Evolutionary conservation across 2,329 filamentous ascomycete species (phyloP).

Genomic region (Camptophora hylomeconis): DNA sequence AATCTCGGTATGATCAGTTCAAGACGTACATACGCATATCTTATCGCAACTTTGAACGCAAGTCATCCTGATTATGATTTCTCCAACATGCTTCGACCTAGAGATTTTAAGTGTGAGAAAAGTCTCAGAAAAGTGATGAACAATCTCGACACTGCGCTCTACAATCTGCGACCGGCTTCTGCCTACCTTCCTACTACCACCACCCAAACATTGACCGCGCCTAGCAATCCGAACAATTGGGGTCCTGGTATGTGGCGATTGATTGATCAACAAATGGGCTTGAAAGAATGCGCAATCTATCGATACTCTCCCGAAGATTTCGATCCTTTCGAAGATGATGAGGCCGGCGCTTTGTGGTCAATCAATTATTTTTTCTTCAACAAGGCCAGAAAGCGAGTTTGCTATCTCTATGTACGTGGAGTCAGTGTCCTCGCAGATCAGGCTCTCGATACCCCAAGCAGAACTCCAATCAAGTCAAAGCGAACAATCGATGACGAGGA

Average conservation of each 20-base stretch:
- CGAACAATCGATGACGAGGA: conserved; percentile 33
- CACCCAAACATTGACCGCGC: conserved; percentile 24
- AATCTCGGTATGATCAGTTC: conserved; percentile 77
- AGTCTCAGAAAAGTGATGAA: conserved; percentile 72
- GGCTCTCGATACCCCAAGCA: conserved; percentile 42
- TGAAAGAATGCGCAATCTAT: conserved; percentile 80
- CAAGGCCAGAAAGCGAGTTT: conserved; percentile 78
- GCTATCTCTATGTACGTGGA: conserved; percentile 86
- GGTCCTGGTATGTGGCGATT: conserved; percentile 82
- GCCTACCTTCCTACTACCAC: conserved; percentile 17
- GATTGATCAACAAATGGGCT: conserved; percentile 87
- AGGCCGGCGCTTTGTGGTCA: conserved; percentile 89
- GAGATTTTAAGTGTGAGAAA: conserved; percentile 78
- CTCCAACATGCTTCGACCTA: conserved; percentile 75
- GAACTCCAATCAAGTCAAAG: conserved; percentile 31
- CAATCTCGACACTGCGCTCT: conserved; percentile 73
- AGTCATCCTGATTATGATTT: conserved; percentile 97
- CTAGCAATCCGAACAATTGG: conserved; percentile 47
- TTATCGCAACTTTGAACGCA: conserved; percentile 92
- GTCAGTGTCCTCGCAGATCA: conserved; percentile 58
- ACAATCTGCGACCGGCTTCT: conserved; percentile 60
- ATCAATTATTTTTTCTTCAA: conserved; percentile 98
- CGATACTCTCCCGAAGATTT: conserved; percentile 70
- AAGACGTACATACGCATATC: conserved; percentile 83
- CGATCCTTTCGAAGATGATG: conserved; percentile 82